Base-by-base conservation (phyloP, 257 asterid species). In the Solanum bulbocastanum region DNA sequence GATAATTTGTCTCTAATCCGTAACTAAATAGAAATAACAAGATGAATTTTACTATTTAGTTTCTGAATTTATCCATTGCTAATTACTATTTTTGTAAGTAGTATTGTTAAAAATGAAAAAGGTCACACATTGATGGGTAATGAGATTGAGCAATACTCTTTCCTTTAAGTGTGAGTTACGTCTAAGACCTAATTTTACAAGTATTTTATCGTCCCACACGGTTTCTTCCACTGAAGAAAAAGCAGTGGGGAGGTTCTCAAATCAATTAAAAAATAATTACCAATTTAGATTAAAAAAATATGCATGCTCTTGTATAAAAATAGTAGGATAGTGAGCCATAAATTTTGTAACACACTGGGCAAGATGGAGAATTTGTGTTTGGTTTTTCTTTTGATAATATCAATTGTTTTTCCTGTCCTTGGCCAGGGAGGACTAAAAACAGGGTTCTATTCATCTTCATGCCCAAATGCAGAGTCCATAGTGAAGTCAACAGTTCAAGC, bases 401-500 rank as follows among this genome's bases (percentile, higher is more conserved):
- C 88, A 35, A 85, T 86, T 8, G 46, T 30, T 44, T 83, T 62
- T 20, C 79, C 62, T 27, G 91, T 81, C 23, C 83, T 82, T 32
- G 91, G 91, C 3, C 91, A 92, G 65, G 92, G 83, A 74, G 92
- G 88, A 79, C 83, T 94, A 6, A 85, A 75, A 46, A 91, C 93
- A 9, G 95, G 95, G 7, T 94, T 92, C 72, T 94, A 93, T 89
- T 92, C 94, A 35, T 90, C 98, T 13, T 88, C 95, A 5, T 94
- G 98, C 60, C 92, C 93, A 6, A 88, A 93, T 87, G 95, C 92
- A 4, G 98, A 93, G 91, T 85, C 95, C 89, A 91, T 91, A 8
- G 95, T 94, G 13, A 91, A 93, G 85, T 94, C 96, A 22, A 86
- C 96, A 5, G 96, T 94, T 32, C 91, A 93, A 92, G 79, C 91